phyloP scores from a whole-genome alignment of 2,329 filamentous ascomycete species.

The Phaeosphaeriaceae sp. region DNA sequence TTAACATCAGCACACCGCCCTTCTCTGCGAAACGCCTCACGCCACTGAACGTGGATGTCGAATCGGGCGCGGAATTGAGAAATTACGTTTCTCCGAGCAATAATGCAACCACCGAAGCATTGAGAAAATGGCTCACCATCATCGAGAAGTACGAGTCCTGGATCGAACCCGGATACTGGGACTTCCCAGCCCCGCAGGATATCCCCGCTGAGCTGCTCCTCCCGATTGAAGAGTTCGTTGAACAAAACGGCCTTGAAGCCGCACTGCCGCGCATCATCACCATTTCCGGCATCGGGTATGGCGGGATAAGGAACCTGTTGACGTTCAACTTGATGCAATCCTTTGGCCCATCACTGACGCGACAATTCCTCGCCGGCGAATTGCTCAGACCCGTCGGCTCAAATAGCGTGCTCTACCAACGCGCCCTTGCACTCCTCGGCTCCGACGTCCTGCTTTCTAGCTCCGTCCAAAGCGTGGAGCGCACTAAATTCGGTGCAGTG shows the following conservation, averaged over 20 bases:
- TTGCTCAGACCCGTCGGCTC: slow-evolving; percentile 21
- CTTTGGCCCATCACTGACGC: slow-evolving; percentile 26
- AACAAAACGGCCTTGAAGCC: slow-evolving; percentile 48
- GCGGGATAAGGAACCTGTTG: slow-evolving; percentile 21
- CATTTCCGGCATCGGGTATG: slow-evolving; percentile 28
- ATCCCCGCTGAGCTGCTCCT: slow-evolving; percentile 58
- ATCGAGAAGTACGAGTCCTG: slow-evolving; percentile 23
- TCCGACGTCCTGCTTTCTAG: slow-evolving; percentile 17
- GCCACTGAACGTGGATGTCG: slow-evolving; percentile 40
- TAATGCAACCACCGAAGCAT: slow-evolving; percentile 21
- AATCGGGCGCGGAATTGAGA: slow-evolving; percentile 26
- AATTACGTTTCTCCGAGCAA: slow-evolving; percentile 20
- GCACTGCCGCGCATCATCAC: slow-evolving; percentile 23
- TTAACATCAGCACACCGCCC: slow-evolving; percentile 43
- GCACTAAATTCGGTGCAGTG: slow-evolving; percentile 2
- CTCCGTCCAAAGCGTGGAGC: slow-evolving; percentile 11
- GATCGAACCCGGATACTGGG: slow-evolving; percentile 29
- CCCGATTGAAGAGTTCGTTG: slow-evolving; percentile 58
- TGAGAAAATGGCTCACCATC: slow-evolving; percentile 25
- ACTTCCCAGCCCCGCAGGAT: slow-evolving; percentile 41
- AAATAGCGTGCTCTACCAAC: slow-evolving; percentile 31
- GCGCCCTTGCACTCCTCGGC: slow-evolving; percentile 23
- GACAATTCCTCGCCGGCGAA: slow-evolving; percentile 8
- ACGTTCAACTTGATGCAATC: slow-evolving; percentile 26
- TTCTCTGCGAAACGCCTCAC: slow-evolving; percentile 14